A percentile compares a stretch with the other conserved stretches of the same genome.
These are phyloP conservation scores for Myriosclerotinia curreyana DNA, from an alignment of 2,329 filamentous ascomycete species.

Conservation along the genomic window DNA sequence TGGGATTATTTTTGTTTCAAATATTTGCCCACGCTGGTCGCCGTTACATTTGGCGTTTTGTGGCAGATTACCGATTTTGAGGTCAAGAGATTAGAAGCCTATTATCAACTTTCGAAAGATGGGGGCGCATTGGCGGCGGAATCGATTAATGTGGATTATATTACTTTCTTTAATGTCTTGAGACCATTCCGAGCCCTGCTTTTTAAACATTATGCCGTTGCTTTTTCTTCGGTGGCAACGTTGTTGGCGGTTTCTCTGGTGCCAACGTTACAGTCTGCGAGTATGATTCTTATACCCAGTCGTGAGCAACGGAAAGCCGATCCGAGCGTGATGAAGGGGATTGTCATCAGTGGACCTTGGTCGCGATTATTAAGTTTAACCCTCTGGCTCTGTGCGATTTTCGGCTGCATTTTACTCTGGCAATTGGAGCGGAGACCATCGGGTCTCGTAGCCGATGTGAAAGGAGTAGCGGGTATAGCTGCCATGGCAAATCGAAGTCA, in stretches of 20 bases:
- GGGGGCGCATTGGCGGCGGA: conserved; percentile 60
- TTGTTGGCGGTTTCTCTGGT: conserved; percentile 65
- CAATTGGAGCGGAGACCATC: conserved; percentile 61
- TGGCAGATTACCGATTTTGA: conserved; percentile 67
- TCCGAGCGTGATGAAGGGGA: conserved; percentile 49
- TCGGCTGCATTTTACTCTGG: conserved; percentile 57
- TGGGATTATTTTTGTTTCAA: conserved; percentile 60
- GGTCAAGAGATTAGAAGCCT: conserved; percentile 64
- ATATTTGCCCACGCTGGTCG: conserved; percentile 59
- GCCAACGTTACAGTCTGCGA: conserved; percentile 64
- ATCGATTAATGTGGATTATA: conserved; percentile 64
- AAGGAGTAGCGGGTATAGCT: conserved; percentile 70
- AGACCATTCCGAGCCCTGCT: conserved; percentile 61
- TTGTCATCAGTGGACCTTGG: conserved; percentile 56
- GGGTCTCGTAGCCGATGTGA: conserved; percentile 65
- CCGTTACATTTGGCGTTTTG: conserved; percentile 60
- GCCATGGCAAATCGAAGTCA: conserved; percentile 73
- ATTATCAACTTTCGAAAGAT: conserved; percentile 60
- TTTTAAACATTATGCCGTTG: conserved; percentile 65
- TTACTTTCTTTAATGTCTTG: conserved; percentile 64
- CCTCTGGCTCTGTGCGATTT: conserved; percentile 55
- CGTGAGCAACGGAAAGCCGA: conserved; percentile 45
- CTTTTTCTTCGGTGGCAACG: conserved; percentile 61
- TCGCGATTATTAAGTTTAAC: conserved; percentile 59
- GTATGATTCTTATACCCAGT: conserved; percentile 55